Conservation (phyloP, 345 rosid genomes). For the Syzygium oleosum region DNA sequence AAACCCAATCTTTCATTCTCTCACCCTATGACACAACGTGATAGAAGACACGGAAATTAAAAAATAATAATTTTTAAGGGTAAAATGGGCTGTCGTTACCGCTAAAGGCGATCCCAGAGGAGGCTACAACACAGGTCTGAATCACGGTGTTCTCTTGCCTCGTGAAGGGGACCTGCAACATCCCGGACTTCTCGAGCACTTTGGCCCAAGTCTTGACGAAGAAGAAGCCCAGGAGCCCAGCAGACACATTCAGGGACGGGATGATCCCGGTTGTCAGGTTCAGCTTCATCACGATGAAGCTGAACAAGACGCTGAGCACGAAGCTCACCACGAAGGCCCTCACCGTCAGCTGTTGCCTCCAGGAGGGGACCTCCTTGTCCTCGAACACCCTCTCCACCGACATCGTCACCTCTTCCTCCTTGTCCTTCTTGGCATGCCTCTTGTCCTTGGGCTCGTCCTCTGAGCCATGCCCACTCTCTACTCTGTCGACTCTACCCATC, state of each 20-base stretch:
- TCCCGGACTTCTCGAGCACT: neutral
- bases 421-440: neutral
- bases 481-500: neutral
- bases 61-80: neutral
- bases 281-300: conserved; percentile 3
- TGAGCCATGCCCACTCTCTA: neutral
- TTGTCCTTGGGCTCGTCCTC: neutral
- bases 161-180: neutral
- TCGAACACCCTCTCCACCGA: neutral
- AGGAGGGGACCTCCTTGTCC: neutral
- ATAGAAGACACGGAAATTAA: too few relatives aligned
- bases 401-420: neutral
- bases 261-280: conserved; percentile 3
- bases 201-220: neutral
- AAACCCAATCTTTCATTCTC: neutral
- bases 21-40: neutral
- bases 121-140: conserved; percentile 4
- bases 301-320: conserved; percentile 1
- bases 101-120: conserved; percentile 1
- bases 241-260: conserved; percentile 2
- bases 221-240: neutral
- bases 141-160: conserved; percentile 4
- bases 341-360: conserved; percentile 1
- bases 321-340: neutral
- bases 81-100: neutral